phyloP scores from a whole-genome alignment of 2,329 filamentous ascomycete species.

The Talaromyces atroroseus region DNA sequence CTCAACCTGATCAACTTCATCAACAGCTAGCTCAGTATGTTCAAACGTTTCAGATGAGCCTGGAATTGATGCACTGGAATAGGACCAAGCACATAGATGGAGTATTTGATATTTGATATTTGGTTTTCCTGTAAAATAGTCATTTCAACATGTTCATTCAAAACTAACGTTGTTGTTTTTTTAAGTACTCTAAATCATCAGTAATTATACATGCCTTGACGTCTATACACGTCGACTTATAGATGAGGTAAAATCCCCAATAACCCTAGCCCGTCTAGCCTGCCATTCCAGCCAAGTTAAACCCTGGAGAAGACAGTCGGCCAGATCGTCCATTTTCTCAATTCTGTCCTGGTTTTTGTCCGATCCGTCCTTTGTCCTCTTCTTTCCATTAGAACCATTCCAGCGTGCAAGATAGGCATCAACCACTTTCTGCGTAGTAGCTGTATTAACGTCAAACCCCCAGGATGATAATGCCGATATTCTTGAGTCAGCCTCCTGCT shows the following conservation, averaged over 20 bases:
- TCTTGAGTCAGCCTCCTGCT: neutral
- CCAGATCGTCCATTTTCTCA: constrained; percentile 73
- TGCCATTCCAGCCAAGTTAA: constrained; percentile 75
- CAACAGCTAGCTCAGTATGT: neutral
- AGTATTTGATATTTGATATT: neutral
- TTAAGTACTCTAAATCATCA: neutral
- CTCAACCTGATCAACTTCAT: constrained; percentile 3
- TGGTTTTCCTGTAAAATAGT: constrained; percentile 4
- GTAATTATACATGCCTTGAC: neutral
- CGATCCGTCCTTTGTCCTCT: neutral
- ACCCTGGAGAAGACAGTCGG: constrained; percentile 73
- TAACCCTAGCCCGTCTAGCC: constrained; percentile 23
- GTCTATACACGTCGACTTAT: too few relatives aligned
- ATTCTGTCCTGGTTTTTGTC: constrained; percentile 13
- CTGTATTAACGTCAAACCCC: neutral
- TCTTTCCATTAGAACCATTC: neutral
- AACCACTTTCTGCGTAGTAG: neutral
- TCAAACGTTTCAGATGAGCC: neutral
- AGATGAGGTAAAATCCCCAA: neutral
- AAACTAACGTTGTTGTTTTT: neutral
- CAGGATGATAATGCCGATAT: neutral
- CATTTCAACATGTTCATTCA: neutral
- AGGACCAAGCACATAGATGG: constrained; percentile 10
- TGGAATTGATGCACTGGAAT: constrained; percentile 13
- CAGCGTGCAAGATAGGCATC: constrained; percentile 9